A percentile compares a stretch with the other conserved stretches of the same genome.
Conservation (phyloP, 768 basidiomycete species). For the Chalciporus pseudorubinellus region DNA sequence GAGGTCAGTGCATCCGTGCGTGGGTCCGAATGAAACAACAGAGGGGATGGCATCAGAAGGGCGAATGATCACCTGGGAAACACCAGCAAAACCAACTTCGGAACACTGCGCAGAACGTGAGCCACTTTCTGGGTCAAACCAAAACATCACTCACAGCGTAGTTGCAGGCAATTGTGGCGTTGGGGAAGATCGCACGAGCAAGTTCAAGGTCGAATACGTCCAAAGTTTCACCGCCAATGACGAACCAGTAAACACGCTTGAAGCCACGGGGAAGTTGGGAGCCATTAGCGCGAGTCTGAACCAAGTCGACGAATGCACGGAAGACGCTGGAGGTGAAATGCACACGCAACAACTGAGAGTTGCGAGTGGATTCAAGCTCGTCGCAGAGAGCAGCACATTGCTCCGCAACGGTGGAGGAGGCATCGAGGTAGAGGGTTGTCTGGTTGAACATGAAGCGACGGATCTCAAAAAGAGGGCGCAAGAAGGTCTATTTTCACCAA, state of each 20-base stretch:
- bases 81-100: slow-evolving; percentile 31
- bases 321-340: slow-evolving; percentile 32
- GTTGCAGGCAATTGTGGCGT: slow-evolving; percentile 30
- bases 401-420: slow-evolving; percentile 26
- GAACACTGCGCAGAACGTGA: slow-evolving; percentile 12
- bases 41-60: slow-evolving; percentile 26
- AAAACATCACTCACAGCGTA: slow-evolving; percentile 15
- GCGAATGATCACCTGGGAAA: slow-evolving; percentile 29
- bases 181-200: slow-evolving; percentile 24
- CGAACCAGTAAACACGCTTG: too few relatives aligned
- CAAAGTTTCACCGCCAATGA: too few relatives aligned
- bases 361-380: slow-evolving; percentile 23
- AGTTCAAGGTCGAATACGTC: too few relatives aligned
- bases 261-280: too few relatives aligned
- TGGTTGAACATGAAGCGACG: slow-evolving; percentile 34
- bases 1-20: slow-evolving; percentile 29
- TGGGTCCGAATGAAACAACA: slow-evolving; percentile 25
- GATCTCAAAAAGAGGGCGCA: slow-evolving; percentile 32
- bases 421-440: slow-evolving; percentile 30
- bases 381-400: slow-evolving; percentile 25
- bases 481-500: slow-evolving; percentile 13
- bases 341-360: slow-evolving; percentile 24
- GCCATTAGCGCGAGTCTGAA: slow-evolving; percentile 20
- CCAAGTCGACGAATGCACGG: slow-evolving; percentile 29
- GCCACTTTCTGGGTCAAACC: too few relatives aligned